Conservation (phyloP, 257 asterid species). For the Thymus quinquecostatus region DNA sequence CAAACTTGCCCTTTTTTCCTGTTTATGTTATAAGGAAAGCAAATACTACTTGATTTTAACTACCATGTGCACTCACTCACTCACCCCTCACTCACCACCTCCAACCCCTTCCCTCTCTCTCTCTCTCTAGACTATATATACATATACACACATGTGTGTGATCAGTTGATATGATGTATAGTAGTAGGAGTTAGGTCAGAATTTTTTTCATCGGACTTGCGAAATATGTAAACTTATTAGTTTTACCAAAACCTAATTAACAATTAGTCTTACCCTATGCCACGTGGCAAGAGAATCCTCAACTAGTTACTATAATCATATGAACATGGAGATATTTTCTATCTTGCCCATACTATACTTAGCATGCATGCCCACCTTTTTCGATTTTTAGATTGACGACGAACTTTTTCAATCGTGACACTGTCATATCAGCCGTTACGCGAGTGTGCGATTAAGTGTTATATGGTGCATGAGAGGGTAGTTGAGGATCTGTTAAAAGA, state of each 20-base stretch:
- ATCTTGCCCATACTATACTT: background rate
- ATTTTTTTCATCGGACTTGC: background rate
- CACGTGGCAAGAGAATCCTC: background rate
- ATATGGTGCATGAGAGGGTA: background rate
- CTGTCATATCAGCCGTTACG: too few species aligned
- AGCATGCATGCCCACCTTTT: too few species aligned
- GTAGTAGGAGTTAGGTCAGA: background rate
- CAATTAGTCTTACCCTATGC: background rate
- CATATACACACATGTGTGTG: too few species aligned
- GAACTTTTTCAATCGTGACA: too few species aligned
- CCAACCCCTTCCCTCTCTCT: too few species aligned
- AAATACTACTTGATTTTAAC: background rate
- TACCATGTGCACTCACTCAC: conserved; percentile 19
- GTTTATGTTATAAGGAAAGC: background rate
- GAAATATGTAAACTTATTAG: background rate
- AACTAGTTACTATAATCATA: too few species aligned
- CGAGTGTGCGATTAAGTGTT: too few species aligned
- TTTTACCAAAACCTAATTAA: background rate
- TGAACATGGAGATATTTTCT: background rate
- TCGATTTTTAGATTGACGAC: too few species aligned
- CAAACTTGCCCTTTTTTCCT: conserved; percentile 27
- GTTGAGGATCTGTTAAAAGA: background rate
- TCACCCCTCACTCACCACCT: background rate
- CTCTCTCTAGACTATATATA: too few species aligned
- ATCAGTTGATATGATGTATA: too few species aligned